A percentile compares a stretch with the other conserved stretches of the same genome.
phyloP scores from a whole-genome alignment of 169 alveolate species.

The Cryptosporidium andersoni region DNA sequence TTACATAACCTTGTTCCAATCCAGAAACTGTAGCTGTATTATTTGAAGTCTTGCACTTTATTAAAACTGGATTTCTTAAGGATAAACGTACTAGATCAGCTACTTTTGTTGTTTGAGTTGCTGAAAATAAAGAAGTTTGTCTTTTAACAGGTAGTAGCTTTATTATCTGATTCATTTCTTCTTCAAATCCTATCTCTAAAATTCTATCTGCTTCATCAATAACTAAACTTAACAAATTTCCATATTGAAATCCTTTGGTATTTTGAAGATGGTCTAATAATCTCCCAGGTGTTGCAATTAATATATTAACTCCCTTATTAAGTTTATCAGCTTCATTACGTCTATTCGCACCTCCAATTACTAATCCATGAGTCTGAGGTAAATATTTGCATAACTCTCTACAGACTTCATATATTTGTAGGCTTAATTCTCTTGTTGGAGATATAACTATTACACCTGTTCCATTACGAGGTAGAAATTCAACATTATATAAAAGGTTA shows the following conservation, averaged over 20 bases:
- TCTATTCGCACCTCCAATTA: constrained; percentile 98
- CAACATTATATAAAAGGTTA: constrained; percentile 92
- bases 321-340: constrained; percentile 95
- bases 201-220: constrained; percentile 99
- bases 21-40: constrained; percentile 92
- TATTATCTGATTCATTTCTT: constrained; percentile 96
- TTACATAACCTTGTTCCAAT: constrained; percentile 97
- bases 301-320: constrained; percentile 92
- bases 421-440: constrained; percentile 98
- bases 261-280: constrained; percentile 97
- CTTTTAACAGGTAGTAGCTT: constrained; percentile 94
- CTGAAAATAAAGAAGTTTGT: constrained; percentile 97
- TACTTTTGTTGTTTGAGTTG: constrained; percentile 96
- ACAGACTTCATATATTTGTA: constrained; percentile 96
- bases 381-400: constrained; percentile 90
- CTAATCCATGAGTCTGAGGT: constrained; percentile 96
- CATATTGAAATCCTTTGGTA: constrained; percentile 94
- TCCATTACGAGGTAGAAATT: constrained; percentile 92
- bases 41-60: constrained; percentile 86
- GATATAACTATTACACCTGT: constrained; percentile 93
- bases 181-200: constrained; percentile 98
- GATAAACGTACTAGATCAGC: constrained; percentile 95
- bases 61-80: constrained; percentile 92
- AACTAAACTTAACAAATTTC: constrained; percentile 92
- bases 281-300: constrained; percentile 99